Evolutionary conservation across 2,329 filamentous ascomycete species (phyloP).

Genomic region (Lachnellula willkommii): DNA sequence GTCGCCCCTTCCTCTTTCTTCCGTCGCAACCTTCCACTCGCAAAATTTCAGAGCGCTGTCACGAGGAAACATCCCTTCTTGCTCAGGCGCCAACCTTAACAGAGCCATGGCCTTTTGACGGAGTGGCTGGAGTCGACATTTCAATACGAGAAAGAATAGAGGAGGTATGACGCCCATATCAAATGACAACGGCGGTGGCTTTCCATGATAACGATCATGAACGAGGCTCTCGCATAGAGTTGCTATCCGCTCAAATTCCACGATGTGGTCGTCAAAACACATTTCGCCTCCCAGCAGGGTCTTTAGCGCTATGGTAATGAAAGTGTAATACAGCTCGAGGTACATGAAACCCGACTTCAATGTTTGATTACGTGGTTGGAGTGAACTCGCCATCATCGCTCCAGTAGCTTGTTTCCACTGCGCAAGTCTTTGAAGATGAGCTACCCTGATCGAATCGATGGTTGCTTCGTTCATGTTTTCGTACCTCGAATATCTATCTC

Average conservation of each 20-base stretch:
- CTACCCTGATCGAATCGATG: background rate
- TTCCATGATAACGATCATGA: slow-evolving; percentile 10
- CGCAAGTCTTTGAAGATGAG: background rate
- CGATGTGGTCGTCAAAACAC: slow-evolving; percentile 34
- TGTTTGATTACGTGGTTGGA: background rate
- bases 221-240: slow-evolving; percentile 9
- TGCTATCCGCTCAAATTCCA: slow-evolving; percentile 32
- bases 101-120: slow-evolving; percentile 9
- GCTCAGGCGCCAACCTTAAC: slow-evolving; percentile 10
- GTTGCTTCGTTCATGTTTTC: background rate
- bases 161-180: slow-evolving; percentile 17
- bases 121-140: slow-evolving; percentile 8
- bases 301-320: slow-evolving; percentile 1
- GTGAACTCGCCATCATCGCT: background rate
- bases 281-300: slow-evolving; percentile 26
- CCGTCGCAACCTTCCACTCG: slow-evolving; percentile 34
- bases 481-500: background rate
- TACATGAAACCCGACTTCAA: background rate
- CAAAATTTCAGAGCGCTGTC: slow-evolving; percentile 29
- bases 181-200: slow-evolving; percentile 8
- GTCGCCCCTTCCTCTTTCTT: slow-evolving; percentile 27
- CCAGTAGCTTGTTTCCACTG: slow-evolving; percentile 1
- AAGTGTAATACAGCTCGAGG: slow-evolving; percentile 11
- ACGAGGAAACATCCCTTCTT: slow-evolving; percentile 19
- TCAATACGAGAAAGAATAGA: slow-evolving; percentile 10